Conservation (phyloP, 495 filamentous ascomycete genomes). For the Aspergillus cristatus region DNA sequence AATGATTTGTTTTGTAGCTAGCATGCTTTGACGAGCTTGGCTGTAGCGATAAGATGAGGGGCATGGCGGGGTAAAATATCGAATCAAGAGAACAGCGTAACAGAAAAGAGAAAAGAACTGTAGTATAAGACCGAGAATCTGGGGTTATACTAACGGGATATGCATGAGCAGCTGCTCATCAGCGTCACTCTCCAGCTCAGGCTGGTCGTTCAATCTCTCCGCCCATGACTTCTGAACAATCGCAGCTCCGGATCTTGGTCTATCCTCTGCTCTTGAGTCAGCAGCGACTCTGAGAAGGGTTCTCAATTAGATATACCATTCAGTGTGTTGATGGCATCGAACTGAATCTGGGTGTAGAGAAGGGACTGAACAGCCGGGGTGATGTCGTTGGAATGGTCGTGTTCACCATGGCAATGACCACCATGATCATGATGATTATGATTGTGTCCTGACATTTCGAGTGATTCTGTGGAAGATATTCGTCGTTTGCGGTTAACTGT, state of each 20-base stretch:
- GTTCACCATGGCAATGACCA: conserved; percentile 38
- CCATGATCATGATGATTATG: conserved; percentile 34
- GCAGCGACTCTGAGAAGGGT: neutral
- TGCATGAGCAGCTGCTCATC: conserved; percentile 92
- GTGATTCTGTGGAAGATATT: neutral
- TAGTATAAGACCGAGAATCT: conserved; percentile 1
- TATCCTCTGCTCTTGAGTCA: conserved; percentile 36
- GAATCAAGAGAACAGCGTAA: neutral
- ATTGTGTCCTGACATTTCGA: conserved; percentile 33
- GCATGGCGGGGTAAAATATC: conserved; percentile 14
- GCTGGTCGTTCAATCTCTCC: conserved; percentile 59
- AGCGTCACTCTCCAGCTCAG: conserved; percentile 71
- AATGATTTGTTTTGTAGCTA: no score
- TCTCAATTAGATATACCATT: conserved; percentile 44
- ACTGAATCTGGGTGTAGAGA: conserved; percentile 85
- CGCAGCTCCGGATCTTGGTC: conserved; percentile 54
- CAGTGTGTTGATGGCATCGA: conserved; percentile 72
- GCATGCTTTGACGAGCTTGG: no score
- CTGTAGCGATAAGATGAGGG: conserved; percentile 13
- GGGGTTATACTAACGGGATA: conserved; percentile 60
- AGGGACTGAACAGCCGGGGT: conserved; percentile 80
- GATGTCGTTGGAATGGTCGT: conserved; percentile 86
- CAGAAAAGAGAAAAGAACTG: conserved; percentile 1
- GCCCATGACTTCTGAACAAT: conserved; percentile 88
- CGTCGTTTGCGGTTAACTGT: no score